These are phyloP conservation scores for Dryas octopetala DNA, from an alignment of 306 rosid genomes.

Conservation along the genomic window DNA sequence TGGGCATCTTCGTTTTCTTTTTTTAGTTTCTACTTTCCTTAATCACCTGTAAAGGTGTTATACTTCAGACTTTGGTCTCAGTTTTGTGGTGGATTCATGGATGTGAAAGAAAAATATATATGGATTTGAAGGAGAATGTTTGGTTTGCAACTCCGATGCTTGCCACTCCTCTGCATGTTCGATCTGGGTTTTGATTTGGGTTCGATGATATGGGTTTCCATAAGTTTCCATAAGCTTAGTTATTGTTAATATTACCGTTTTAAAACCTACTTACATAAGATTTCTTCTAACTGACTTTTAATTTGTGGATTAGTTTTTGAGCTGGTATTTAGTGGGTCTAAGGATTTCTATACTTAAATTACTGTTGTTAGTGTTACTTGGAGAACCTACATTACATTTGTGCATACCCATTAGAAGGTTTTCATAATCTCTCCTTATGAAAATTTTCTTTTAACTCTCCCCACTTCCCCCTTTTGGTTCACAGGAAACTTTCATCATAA, in stretches of 20 bases:
- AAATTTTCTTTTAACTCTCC: conserved; percentile 1
- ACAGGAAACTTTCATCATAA: conserved; percentile 68
- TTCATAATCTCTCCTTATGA: conserved; percentile 8
- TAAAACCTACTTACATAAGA: neutral
- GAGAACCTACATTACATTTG: conserved; percentile 7
- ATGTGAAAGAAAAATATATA: conserved; percentile 16
- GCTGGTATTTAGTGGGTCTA: neutral
- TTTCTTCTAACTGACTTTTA: neutral
- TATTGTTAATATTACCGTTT: conserved; percentile 9
- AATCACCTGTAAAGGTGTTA: neutral
- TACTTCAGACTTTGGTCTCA: conserved; percentile 12
- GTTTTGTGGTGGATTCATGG: conserved; percentile 8
- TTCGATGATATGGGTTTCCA: too few species aligned
- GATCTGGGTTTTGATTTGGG: conserved; percentile 33
- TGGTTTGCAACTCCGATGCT: conserved; percentile 23
- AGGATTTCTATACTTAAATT: neutral
- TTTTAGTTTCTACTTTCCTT: neutral
- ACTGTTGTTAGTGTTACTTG: neutral
- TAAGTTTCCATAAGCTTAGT: conserved; percentile 3
- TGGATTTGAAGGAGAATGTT: conserved; percentile 21
- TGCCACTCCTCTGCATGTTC: conserved; percentile 29
- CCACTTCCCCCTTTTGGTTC: conserved; percentile 13
- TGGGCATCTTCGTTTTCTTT: neutral
- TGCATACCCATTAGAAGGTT: conserved; percentile 8
- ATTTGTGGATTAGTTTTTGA: neutral